Evolutionary conservation across 2,329 filamentous ascomycete species (phyloP).

Genomic region (Ophiocordyceps camponoti-rufipedis): DNA sequence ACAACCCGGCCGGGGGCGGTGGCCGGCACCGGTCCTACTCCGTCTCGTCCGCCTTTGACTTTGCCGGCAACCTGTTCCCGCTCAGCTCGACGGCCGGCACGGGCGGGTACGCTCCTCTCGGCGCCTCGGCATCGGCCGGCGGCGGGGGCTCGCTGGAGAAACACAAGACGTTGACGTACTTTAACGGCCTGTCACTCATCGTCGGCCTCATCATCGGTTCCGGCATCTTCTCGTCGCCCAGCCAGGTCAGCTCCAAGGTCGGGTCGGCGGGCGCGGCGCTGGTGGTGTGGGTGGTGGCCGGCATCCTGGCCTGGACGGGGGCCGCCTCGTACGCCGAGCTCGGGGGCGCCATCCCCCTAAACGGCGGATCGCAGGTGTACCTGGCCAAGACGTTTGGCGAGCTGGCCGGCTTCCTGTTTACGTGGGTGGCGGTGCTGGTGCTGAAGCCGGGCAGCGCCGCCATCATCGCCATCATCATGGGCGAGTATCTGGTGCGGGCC

Average conservation of each 20-base stretch:
- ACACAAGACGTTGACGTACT: slow-evolving; percentile 85
- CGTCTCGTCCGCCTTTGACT: slow-evolving; percentile 86
- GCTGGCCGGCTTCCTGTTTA: slow-evolving; percentile 81
- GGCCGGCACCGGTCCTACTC: slow-evolving; percentile 53
- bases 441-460: slow-evolving; percentile 85
- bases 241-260: slow-evolving; percentile 78
- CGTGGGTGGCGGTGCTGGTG: slow-evolving; percentile 88
- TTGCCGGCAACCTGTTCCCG: slow-evolving; percentile 82
- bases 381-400: slow-evolving; percentile 94
- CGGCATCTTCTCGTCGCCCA: slow-evolving; percentile 89
- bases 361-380: slow-evolving; percentile 87
- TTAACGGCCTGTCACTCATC: slow-evolving; percentile 84
- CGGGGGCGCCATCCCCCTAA: slow-evolving; percentile 86
- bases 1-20: slow-evolving; percentile 27
- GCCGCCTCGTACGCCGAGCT: slow-evolving; percentile 90
- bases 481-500: slow-evolving; percentile 86
- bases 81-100: slow-evolving; percentile 61
- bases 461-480: slow-evolving; percentile 95
- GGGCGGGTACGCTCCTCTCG: slow-evolving; percentile 68
- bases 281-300: slow-evolving; percentile 81
- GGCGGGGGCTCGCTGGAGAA: slow-evolving; percentile 62
- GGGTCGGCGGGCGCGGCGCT: slow-evolving; percentile 81
- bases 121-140: slow-evolving; percentile 45
- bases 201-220: slow-evolving; percentile 90
- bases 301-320: slow-evolving; percentile 89